A percentile compares a stretch with the other conserved stretches of the same genome.
These are phyloP conservation scores for Saksenaea vasiformis DNA, from an alignment of 371 early-diverging fungal genomes.

Conservation along the genomic window DNA sequence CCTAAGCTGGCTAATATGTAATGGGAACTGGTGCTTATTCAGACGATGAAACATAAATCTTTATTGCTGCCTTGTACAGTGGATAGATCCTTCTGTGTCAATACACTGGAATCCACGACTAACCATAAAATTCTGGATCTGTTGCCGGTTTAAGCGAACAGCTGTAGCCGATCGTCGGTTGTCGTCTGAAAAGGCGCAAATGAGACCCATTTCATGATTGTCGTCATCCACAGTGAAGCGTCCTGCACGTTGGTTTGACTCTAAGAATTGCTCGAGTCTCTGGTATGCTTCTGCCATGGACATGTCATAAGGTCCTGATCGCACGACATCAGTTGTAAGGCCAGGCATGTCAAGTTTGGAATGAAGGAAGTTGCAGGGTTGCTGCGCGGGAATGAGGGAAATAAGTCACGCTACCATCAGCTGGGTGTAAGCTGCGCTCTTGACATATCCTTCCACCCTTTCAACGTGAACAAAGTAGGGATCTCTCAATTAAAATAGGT, in stretches of 20 bases:
- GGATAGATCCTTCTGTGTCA: constrained; percentile 12
- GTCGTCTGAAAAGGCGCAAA: constrained; percentile 13
- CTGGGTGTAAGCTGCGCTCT: too few species aligned
- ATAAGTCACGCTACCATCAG: background rate
- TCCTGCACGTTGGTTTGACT: constrained; percentile 6
- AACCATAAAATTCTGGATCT: constrained; percentile 20
- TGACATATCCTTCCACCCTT: too few species aligned
- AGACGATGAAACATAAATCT: too few species aligned
- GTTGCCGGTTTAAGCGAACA: constrained; percentile 10
- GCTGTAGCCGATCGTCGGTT: constrained; percentile 14
- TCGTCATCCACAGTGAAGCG: constrained; percentile 24
- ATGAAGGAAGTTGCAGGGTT: background rate
- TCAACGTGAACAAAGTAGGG: too few species aligned
- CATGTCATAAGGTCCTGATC: constrained; percentile 10
- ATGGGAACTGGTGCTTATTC: too few species aligned
- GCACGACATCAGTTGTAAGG: background rate
- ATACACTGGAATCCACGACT: constrained; percentile 21
- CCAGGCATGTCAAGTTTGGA: constrained; percentile 1
- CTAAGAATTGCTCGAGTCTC: constrained; percentile 18
- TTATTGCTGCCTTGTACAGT: constrained; percentile 8
- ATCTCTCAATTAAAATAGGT: too few species aligned
- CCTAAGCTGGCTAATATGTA: too few species aligned
- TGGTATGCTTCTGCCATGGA: constrained; percentile 17
- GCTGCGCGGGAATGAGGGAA: background rate
- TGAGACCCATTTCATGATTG: constrained; percentile 24